phyloP scores from a whole-genome alignment of 2,329 filamentous ascomycete species.

The Fusarium hostae region DNA sequence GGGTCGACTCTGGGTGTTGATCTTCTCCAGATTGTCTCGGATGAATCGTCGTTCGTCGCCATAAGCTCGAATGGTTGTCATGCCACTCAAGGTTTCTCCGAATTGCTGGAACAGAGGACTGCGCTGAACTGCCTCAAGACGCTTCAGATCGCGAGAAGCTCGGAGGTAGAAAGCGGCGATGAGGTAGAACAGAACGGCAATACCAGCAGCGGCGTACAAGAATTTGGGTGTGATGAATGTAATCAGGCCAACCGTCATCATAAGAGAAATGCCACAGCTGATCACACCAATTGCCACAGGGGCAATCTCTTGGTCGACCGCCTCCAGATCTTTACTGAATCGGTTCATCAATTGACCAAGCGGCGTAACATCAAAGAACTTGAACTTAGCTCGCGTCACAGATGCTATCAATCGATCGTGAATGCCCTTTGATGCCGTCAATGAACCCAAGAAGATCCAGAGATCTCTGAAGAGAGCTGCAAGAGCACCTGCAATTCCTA shows the following conservation, averaged over 20 bases:
- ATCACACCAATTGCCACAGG: slow-evolving; percentile 85
- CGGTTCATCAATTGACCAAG: slow-evolving; percentile 97
- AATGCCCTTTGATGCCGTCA: slow-evolving; percentile 86
- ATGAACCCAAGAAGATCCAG: slow-evolving; percentile 91
- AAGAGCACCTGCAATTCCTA: slow-evolving; percentile 81
- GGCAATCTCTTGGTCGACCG: slow-evolving; percentile 94
- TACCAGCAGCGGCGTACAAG: slow-evolving; percentile 86
- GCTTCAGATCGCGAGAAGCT: slow-evolving; percentile 94
- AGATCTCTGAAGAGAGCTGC: slow-evolving; percentile 85
- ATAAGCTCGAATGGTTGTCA: slow-evolving; percentile 97
- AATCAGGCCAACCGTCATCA: slow-evolving; percentile 90
- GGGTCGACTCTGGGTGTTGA: slow-evolving; percentile 91
- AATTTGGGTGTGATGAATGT: slow-evolving; percentile 90
- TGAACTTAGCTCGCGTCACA: slow-evolving; percentile 91
- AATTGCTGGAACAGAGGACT: slow-evolving; percentile 98
- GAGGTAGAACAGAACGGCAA: slow-evolving; percentile 82
- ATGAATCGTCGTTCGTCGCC: slow-evolving; percentile 94
- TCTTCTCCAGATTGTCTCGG: slow-evolving; percentile 85
- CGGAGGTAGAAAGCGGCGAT: slow-evolving; percentile 90
- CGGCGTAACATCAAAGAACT: slow-evolving; percentile 96
- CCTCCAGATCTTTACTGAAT: slow-evolving; percentile 97
- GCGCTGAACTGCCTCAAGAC: slow-evolving; percentile 91
- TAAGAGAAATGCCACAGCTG: slow-evolving; percentile 71
- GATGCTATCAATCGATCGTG: slow-evolving; percentile 81
- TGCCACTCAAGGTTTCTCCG: slow-evolving; percentile 91